Evolutionary conservation across 169 alveolate species (phyloP).

Genomic region (Plasmodium reichenowi): DNA sequence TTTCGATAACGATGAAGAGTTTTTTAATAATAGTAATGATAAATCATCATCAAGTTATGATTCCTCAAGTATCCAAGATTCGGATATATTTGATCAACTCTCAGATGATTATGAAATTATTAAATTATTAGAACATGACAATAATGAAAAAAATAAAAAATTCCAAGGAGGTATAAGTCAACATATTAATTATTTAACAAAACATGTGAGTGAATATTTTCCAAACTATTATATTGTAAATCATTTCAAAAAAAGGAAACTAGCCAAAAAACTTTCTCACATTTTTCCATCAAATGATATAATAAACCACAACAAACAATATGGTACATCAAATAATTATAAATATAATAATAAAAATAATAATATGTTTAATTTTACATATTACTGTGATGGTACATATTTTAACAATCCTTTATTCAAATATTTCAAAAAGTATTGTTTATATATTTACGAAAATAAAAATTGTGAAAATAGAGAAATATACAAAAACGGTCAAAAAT

Average conservation of each 20-base stretch:
- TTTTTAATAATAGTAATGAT: slow-evolving; percentile 9
- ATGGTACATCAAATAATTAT: too few species aligned
- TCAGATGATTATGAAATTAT: slow-evolving; percentile 77
- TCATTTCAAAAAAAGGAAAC: slow-evolving; percentile 22
- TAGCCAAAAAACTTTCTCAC: slow-evolving; percentile 53
- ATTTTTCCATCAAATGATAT: slow-evolving; percentile 18
- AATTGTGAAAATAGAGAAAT: not conserved
- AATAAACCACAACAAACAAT: too few species aligned
- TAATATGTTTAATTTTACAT: not conserved
- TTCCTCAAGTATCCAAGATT: slow-evolving; percentile 55
- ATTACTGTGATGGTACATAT: slow-evolving; percentile 7
- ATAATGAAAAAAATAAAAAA: slow-evolving; percentile 26
- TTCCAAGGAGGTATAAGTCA: slow-evolving; percentile 53
- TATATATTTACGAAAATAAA: slow-evolving; percentile 22
- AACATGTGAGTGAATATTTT: slow-evolving; percentile 70
- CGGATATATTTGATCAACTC: slow-evolving; percentile 56
- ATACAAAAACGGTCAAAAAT: not conserved
- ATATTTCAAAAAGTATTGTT: slow-evolving; percentile 64
- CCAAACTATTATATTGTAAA: slow-evolving; percentile 67
- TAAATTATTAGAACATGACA: slow-evolving; percentile 39
- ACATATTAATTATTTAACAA: slow-evolving; percentile 70
- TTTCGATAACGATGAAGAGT: not conserved
- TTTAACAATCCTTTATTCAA: slow-evolving; percentile 27
- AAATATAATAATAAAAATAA: not conserved
- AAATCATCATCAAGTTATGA: slow-evolving; percentile 17